Base-by-base conservation (phyloP, 1,139 yeast species). In the Kodamaea fungicola region DNA sequence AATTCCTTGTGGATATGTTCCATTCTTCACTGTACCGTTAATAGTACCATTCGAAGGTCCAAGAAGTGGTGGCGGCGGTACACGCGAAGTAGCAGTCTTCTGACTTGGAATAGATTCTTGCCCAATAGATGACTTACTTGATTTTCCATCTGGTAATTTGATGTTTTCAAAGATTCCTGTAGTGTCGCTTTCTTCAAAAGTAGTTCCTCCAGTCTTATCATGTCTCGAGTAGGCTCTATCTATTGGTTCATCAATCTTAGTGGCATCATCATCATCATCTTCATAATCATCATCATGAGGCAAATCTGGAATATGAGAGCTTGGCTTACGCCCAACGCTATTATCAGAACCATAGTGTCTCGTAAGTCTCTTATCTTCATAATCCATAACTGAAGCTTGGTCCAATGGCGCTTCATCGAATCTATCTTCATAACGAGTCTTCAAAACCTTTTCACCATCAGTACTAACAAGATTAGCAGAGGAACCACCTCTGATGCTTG, bases 371-470 rank as follows among this genome's bases (percentile, higher is more conserved):
- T 2, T 50, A 36, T 67, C 73, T 32, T 68, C 74, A 41, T 68
- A 64, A 44, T 69, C 75, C 56, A 70, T 52, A 6, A 68, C 59
- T 0, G 73, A 65, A 0, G 64, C 69, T 39, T 60, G 62, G 36
- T 66, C 73, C 33, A 55, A 51, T 3, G 62, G 65, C 27, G 57
- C 68, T 25, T 53, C 70, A 9, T 61, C 64, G 16, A 69, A 57
- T 37, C 75, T 60, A 44, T 70, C 72, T 36, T 74, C 75, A 44
- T 64, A 63, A 51, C 70, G 64, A 9, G 74, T 68, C 47, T 73
- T 58, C 61, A 70, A 51, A 36, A 56, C 51, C 45, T 47, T 46
- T 9, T 32, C 30, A 8, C n/a, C 28, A 21, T 27, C 32, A 26
- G 33, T 32, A 7, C 28, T 21, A n/a, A 38, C 35, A 13, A 34